Evolutionary conservation across 306 rosid species (phyloP).

Genomic region (Lotus japonicus): DNA sequence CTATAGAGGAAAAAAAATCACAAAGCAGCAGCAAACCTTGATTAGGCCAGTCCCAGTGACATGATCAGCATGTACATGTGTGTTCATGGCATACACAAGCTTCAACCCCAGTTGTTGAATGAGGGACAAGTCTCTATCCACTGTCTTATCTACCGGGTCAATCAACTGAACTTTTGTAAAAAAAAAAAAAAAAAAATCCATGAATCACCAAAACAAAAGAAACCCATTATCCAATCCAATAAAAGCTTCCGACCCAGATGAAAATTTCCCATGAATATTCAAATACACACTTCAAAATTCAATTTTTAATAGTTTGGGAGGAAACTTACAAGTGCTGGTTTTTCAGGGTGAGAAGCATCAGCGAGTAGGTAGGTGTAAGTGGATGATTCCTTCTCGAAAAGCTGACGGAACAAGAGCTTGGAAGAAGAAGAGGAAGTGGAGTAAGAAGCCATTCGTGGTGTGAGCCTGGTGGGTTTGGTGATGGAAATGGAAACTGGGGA

Average conservation of each 20-base stretch:
- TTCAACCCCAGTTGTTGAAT: conserved; percentile 64
- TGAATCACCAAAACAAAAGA: background rate
- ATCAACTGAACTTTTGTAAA: background rate
- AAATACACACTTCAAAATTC: background rate
- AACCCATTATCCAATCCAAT: conserved; percentile 10
- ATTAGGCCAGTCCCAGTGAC: conserved; percentile 89
- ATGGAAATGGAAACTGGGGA: background rate
- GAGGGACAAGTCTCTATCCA: conserved; percentile 27
- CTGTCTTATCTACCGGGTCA: conserved; percentile 31
- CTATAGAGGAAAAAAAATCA: background rate
- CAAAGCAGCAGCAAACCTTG: no score
- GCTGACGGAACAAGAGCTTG: conserved; percentile 87
- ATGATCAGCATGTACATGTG: conserved; percentile 99
- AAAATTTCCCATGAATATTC: background rate
- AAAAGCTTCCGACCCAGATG: conserved; percentile 2
- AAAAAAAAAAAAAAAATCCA: no score
- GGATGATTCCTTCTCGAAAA: conserved; percentile 92
- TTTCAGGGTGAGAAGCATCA: conserved; percentile 63
- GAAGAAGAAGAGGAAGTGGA: conserved; percentile 25
- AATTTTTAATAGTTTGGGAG: background rate
- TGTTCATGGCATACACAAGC: conserved; percentile 78
- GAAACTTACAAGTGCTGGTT: conserved; percentile 62
- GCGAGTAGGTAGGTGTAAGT: conserved; percentile 91
- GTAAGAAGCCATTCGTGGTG: conserved; percentile 41
- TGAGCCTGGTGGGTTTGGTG: conserved; percentile 4